Base-by-base conservation (phyloP, 805 yeast species). In the Zygoascus bituminiphila region DNA sequence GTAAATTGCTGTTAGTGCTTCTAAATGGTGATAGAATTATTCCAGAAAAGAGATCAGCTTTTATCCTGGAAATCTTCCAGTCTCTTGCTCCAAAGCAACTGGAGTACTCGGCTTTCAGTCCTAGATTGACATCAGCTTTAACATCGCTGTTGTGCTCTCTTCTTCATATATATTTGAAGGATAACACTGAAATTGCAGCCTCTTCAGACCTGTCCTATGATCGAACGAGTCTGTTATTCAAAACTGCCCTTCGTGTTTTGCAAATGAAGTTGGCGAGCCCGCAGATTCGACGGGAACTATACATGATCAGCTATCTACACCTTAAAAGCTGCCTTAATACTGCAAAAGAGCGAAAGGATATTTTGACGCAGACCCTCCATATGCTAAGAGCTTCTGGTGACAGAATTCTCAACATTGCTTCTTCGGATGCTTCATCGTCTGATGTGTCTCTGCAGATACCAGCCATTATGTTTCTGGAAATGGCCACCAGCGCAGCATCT, bases 401-500 rank as follows among this genome's bases (percentile, higher is more conserved):
- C 50, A 74, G 76, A 53, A 66, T 88, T 46, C 70, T 87, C 23
- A 81, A 78, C 17, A 72, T 76, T 1, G 72, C 88, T 26, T 82
- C 87, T 59, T 79, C 78, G 51, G 98, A 93, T 66, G 81, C 93
- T 0, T 76, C 87, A 14, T 72, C 79, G 47, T 88, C 89, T 2
- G 93, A 84, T 56, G 93, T 91, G 1, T 69, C 83, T 0, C 75
- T 83, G 6, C 75, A 93, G 55, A 75, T 88, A 9, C 80, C 91
- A 0, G 81, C 95, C 1, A 69, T 89, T 12, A 61, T 88, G n/a
- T 68, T 89, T 12, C 63, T 93, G 53, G 95, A 88, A 56, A 73
- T 83, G 1, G 64, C 82, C 45, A 73, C 80, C 23, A 80, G 78
- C 49, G 62, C 80, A 35, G 75, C 82, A 1, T 72, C 74, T 26